Percentiles rank a stretch among this genome's conserved stretches.
These are phyloP conservation scores for Eucalyptus cloeziana DNA, from an alignment of 345 rosid species.

Conservation along the genomic window DNA sequence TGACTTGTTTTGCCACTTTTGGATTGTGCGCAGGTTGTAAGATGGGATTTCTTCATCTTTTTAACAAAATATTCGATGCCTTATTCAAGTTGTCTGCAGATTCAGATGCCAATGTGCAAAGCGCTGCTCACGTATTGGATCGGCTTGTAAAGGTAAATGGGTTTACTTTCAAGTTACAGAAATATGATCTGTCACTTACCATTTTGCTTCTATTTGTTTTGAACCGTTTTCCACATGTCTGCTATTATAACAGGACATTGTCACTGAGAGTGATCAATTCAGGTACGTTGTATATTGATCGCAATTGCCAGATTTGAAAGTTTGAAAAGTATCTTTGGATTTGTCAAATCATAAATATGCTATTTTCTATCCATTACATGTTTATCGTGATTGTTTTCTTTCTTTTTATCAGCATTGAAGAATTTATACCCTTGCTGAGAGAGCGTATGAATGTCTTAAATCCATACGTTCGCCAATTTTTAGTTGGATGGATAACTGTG, in stretches of 20 bases:
- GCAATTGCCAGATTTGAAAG: neutral
- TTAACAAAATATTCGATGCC: conserved; percentile 93
- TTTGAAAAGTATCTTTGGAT: neutral
- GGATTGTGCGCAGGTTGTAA: conserved; percentile 64
- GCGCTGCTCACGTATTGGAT: conserved; percentile 98
- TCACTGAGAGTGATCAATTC: conserved; percentile 99
- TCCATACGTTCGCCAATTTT: conserved; percentile 93
- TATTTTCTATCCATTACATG: neutral
- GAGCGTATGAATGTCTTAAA: conserved; percentile 96
- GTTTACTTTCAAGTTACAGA: neutral
- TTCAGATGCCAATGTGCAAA: conserved; percentile 96
- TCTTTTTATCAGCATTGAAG: conserved; percentile 76
- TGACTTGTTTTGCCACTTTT: neutral
- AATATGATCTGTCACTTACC: neutral
- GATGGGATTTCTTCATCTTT: conserved; percentile 95
- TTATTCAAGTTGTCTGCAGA: conserved; percentile 96
- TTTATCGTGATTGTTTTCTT: neutral
- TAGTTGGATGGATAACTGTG: conserved; percentile 99
- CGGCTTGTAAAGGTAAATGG: conserved; percentile 81
- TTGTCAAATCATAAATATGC: neutral
- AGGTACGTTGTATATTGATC: conserved; percentile 30
- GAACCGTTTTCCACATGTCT: conserved; percentile 2
- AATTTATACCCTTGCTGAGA: conserved; percentile 88
- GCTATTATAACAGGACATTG: conserved; percentile 81
- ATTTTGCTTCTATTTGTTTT: neutral